Evolutionary conservation across 768 basidiomycete genomes (phyloP).

Genomic region (Boletus reticulatus): DNA sequence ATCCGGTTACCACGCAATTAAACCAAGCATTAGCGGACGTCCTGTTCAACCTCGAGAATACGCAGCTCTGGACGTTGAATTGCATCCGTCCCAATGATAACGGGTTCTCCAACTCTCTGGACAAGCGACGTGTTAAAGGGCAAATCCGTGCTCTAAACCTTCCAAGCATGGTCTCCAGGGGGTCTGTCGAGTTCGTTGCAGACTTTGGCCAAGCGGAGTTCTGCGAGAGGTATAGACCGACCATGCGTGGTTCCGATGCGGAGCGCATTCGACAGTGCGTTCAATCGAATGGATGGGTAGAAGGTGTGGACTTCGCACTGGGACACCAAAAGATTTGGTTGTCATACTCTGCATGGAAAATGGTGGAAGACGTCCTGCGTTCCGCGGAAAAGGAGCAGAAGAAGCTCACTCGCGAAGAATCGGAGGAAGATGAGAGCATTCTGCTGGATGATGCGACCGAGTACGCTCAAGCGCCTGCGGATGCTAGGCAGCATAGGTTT

Average conservation of each 20-base stretch:
- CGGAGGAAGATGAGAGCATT: slow-evolving; percentile 47
- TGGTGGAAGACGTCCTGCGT: slow-evolving; percentile 55
- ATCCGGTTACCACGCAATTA: slow-evolving; percentile 58
- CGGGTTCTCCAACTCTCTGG: slow-evolving; percentile 59
- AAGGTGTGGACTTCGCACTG: slow-evolving; percentile 52
- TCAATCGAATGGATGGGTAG: slow-evolving; percentile 49
- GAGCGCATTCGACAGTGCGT: slow-evolving; percentile 52
- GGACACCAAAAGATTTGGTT: slow-evolving; percentile 57
- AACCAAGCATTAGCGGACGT: slow-evolving; percentile 52
- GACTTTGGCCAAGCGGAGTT: slow-evolving; percentile 50
- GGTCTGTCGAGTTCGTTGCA: slow-evolving; percentile 48
- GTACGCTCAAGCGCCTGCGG: slow-evolving; percentile 33
- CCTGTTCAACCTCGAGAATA: slow-evolving; percentile 43
- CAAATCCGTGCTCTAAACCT: slow-evolving; percentile 55
- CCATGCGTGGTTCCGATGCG: slow-evolving; percentile 43
- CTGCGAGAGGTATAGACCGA: slow-evolving; percentile 52
- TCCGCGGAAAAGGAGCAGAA: slow-evolving; percentile 49
- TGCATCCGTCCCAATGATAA: slow-evolving; percentile 69
- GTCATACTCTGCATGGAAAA: slow-evolving; percentile 56
- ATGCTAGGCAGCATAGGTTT: slow-evolving; percentile 31
- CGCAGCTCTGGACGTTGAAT: slow-evolving; percentile 51
- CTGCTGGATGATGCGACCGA: slow-evolving; percentile 40
- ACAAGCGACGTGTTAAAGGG: slow-evolving; percentile 58
- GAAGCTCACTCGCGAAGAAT: slow-evolving; percentile 38
- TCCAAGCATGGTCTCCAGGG: slow-evolving; percentile 49